Evolutionary conservation across 1,284 basidiomycete species (phyloP).

Genomic region (Schizophyllum amplum): DNA sequence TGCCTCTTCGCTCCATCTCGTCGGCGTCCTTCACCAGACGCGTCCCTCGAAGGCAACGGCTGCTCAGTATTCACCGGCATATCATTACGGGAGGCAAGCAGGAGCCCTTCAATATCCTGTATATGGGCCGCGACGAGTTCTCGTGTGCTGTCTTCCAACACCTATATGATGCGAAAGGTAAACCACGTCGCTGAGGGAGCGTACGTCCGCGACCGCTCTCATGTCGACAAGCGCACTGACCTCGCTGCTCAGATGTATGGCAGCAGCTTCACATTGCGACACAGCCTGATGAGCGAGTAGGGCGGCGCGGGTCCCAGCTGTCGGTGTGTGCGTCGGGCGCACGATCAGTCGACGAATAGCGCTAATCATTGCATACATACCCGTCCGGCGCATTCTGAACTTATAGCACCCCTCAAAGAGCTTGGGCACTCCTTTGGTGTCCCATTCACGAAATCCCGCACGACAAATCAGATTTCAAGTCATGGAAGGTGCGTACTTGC

Average conservation of each 20-base stretch:
- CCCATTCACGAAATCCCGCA: constrained; percentile 53
- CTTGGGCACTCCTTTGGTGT: constrained; percentile 41
- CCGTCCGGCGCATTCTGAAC: too few species aligned
- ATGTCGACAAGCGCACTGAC: too few species aligned
- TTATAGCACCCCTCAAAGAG: constrained; percentile 49
- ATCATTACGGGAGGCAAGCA: background rate
- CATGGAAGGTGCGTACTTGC: constrained; percentile 42
- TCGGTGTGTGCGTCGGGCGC: constrained; percentile 38
- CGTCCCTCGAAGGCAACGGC: background rate
- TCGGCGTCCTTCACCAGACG: background rate
- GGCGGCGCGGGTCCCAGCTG: constrained; percentile 39
- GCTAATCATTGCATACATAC: too few species aligned
- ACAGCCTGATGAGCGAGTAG: constrained; percentile 47
- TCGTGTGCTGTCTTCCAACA: constrained; percentile 53
- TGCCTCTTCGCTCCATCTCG: background rate
- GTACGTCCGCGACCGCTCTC: too few species aligned
- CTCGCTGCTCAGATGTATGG: constrained; percentile 71
- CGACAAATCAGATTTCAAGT: constrained; percentile 43
- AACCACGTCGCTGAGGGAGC: too few species aligned
- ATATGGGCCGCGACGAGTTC: constrained; percentile 69
- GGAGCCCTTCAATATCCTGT: constrained; percentile 44
- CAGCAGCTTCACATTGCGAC: constrained; percentile 49
- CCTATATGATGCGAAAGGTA: constrained; percentile 38
- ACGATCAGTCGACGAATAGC: constrained; percentile 1
- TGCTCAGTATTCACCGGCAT: background rate